Percentiles rank a stretch among this genome's conserved stretches.
These are phyloP conservation scores for Pulveroboletus sp. DNA, from an alignment of 768 basidiomycete species.

Conservation along the genomic window DNA sequence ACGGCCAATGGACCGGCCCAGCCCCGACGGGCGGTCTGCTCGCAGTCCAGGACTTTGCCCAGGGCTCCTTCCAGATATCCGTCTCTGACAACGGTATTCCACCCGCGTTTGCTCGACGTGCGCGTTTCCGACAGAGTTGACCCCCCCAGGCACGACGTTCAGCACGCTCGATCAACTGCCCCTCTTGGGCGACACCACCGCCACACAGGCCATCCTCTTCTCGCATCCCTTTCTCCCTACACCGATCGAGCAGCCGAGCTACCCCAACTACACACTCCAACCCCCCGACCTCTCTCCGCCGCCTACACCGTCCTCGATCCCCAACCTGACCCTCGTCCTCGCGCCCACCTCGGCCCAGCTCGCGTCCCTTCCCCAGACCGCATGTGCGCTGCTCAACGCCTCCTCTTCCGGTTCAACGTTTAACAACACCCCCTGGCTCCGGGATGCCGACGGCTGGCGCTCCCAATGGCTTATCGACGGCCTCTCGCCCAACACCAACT, in stretches of 20 bases:
- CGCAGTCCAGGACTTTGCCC: slow-evolving; percentile 38
- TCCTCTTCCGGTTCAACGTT: slow-evolving; percentile 37
- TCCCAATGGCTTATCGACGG: slow-evolving; percentile 63
- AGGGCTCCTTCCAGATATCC: slow-evolving; percentile 54
- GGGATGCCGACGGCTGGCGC: slow-evolving; percentile 57
- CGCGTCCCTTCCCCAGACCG: slow-evolving; percentile 48
- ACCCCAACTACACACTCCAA: slow-evolving; percentile 76
- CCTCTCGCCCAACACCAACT: slow-evolving; percentile 65
- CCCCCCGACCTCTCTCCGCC: slow-evolving; percentile 48
- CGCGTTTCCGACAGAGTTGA: too few species aligned
- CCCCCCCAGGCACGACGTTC: slow-evolving; percentile 46
- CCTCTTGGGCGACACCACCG: slow-evolving; percentile 68
- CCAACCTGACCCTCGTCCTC: slow-evolving; percentile 55
- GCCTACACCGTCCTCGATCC: slow-evolving; percentile 36
- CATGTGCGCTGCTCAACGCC: slow-evolving; percentile 50
- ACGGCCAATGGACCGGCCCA: slow-evolving; percentile 48
- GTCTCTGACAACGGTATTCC: slow-evolving; percentile 44
- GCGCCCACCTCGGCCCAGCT: slow-evolving; percentile 45
- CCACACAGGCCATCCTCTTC: slow-evolving; percentile 69
- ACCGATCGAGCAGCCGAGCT: slow-evolving; percentile 39
- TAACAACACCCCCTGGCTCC: slow-evolving; percentile 53
- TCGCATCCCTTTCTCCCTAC: slow-evolving; percentile 50
- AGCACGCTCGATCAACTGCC: slow-evolving; percentile 41
- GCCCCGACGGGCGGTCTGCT: slow-evolving; percentile 50
- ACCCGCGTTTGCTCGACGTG: not conserved